These are phyloP conservation scores for Penicillium herquei DNA, from an alignment of 495 filamentous ascomycete genomes.

Conservation along the genomic window DNA sequence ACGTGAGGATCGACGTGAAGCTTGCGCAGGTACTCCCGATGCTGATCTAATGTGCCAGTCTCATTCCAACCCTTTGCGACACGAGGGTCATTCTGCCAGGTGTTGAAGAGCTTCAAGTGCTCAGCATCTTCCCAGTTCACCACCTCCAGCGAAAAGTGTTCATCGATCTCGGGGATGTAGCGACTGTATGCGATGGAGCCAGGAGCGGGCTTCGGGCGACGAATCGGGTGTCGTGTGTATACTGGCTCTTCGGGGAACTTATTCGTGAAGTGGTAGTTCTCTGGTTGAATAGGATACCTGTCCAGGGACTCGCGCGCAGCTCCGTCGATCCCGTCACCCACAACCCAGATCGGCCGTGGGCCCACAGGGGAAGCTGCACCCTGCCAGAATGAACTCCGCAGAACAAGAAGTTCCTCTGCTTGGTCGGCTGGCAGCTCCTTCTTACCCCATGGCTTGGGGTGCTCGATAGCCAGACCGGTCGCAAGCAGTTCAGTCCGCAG, in stretches of 20 bases:
- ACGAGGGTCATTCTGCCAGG: constrained; percentile 69
- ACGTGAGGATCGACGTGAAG: constrained; percentile 63
- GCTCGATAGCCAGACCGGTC: constrained; percentile 50
- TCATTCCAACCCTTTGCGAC: constrained; percentile 69
- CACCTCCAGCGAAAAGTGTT: constrained; percentile 65
- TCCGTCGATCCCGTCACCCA: constrained; percentile 35
- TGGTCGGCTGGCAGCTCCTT: constrained; percentile 17
- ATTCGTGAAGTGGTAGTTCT: constrained; percentile 54
- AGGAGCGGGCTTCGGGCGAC: constrained; percentile 58
- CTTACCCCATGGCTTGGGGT: constrained; percentile 37
- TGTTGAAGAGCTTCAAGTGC: constrained; percentile 61
- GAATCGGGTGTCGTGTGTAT: constrained; percentile 57
- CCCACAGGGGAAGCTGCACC: constrained; percentile 65
- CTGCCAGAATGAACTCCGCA: constrained; percentile 62
- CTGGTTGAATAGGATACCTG: constrained; percentile 52
- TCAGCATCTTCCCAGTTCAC: constrained; percentile 53
- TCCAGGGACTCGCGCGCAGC: constrained; percentile 32
- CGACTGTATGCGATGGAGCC: constrained; percentile 64
- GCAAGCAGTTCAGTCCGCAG: constrained; percentile 50
- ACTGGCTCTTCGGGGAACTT: constrained; percentile 46
- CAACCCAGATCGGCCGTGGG: constrained; percentile 58
- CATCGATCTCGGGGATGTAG: constrained; percentile 63
- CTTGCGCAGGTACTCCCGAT: constrained; percentile 57
- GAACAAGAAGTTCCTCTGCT: constrained; percentile 29
- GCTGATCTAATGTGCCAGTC: constrained; percentile 61